Evolutionary conservation across 2,329 filamentous ascomycete species (phyloP).

Genomic region (Claviceps capensis): DNA sequence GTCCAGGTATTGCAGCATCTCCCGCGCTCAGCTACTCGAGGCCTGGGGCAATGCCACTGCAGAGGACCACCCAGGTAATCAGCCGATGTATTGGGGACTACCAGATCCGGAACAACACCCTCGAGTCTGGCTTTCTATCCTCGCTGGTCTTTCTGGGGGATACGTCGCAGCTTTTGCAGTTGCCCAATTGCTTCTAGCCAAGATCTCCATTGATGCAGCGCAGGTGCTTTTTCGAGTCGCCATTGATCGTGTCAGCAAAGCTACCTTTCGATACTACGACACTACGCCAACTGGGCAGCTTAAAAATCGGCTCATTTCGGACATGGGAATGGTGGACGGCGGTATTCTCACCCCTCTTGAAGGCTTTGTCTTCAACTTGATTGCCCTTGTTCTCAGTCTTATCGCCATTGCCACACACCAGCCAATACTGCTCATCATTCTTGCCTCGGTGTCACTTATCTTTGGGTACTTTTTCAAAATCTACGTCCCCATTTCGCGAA

Average conservation of each 20-base stretch:
- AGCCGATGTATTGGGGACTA: constrained; percentile 16
- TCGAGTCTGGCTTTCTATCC: constrained; percentile 59
- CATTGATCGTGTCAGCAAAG: constrained; percentile 59
- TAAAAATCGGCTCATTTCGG: constrained; percentile 84
- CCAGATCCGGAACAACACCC: constrained; percentile 57
- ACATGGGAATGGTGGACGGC: constrained; percentile 81
- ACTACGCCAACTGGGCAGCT: constrained; percentile 76
- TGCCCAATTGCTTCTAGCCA: constrained; percentile 53
- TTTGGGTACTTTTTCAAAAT: constrained; percentile 63
- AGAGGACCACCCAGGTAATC: background rate
- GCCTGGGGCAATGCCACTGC: constrained; percentile 59
- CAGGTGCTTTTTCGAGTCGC: constrained; percentile 61
- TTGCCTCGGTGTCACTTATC: constrained; percentile 48
- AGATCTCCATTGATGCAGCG: constrained; percentile 70
- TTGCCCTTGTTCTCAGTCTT: constrained; percentile 61
- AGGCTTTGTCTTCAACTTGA: constrained; percentile 51
- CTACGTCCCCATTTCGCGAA: constrained; percentile 75
- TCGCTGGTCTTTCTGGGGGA: constrained; percentile 49
- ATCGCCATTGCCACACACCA: constrained; percentile 69
- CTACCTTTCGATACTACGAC: constrained; percentile 84
- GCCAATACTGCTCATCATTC: constrained; percentile 61
- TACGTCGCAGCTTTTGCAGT: constrained; percentile 47
- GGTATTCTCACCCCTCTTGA: constrained; percentile 67
- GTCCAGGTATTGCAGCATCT: constrained; percentile 51
- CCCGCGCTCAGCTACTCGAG: constrained; percentile 70